phyloP scores from a whole-genome alignment of 352 stramenopile genomes.

The Vaucheria bursata region DNA sequence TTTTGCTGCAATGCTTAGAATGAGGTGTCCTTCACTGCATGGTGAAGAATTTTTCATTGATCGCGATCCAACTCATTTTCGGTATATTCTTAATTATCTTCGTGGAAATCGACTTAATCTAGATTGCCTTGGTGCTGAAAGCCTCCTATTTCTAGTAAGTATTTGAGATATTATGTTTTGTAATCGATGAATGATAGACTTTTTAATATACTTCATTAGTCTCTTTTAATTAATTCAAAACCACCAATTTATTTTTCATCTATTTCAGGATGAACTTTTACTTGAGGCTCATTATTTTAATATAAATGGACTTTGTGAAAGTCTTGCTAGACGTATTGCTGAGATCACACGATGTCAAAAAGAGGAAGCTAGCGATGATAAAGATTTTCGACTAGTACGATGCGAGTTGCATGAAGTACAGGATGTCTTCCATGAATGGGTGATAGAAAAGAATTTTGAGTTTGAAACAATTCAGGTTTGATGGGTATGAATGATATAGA shows the following conservation, averaged over 20 bases:
- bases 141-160: conserved; percentile 32
- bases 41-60: conserved; percentile 34
- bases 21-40: conserved; percentile 4
- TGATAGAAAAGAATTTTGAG: conserved; percentile 46
- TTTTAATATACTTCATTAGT: too few relatives aligned
- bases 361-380: conserved; percentile 34
- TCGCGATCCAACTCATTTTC: conserved; percentile 38
- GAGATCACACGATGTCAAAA: conserved; percentile 33
- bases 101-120: conserved; percentile 35
- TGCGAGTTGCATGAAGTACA: conserved; percentile 29
- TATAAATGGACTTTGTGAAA: conserved; percentile 33
- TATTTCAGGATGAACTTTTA: conserved; percentile 24
- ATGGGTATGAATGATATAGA: background rate
- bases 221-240: too few relatives aligned
- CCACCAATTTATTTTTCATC: too few relatives aligned
- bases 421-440: conserved; percentile 39
- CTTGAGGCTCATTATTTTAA: conserved; percentile 48
- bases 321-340: conserved; percentile 24
- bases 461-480: conserved; percentile 44
- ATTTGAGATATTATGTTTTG: too few relatives aligned
- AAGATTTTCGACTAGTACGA: conserved; percentile 38
- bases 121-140: conserved; percentile 24
- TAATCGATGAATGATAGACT: too few relatives aligned
- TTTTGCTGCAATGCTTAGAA: conserved; percentile 39
- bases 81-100: conserved; percentile 45